A percentile compares a stretch with the other conserved stretches of the same genome.
Conservation (phyloP, 1,284 basidiomycete species). For the Phylloboletellus chloephorus region DNA sequence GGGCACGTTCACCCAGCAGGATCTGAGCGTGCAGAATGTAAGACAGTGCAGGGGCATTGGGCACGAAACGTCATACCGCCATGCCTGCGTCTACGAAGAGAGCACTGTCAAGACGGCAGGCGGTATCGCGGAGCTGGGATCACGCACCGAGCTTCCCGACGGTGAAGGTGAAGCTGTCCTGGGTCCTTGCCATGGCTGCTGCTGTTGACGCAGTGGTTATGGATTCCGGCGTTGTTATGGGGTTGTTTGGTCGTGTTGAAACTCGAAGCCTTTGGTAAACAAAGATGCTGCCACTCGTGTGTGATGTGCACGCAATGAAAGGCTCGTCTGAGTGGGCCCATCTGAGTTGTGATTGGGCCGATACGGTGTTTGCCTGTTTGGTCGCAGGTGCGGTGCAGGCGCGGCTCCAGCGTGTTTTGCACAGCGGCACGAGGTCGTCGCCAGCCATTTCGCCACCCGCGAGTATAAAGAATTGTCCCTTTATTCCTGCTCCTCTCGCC, state of each 20-base stretch:
- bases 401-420: conserved; percentile 18
- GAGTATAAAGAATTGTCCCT: conserved; percentile 8
- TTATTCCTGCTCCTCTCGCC: conserved; percentile 1
- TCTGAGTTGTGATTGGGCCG: conserved; percentile 5
- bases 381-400: conserved; percentile 6
- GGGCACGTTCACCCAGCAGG: conserved; percentile 84
- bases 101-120: conserved; percentile 8
- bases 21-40: conserved; percentile 48
- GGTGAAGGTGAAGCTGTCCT: conserved; percentile 62
- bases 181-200: conserved; percentile 31
- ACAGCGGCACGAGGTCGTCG: conserved; percentile 21
- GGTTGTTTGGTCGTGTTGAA: conserved; percentile 27
- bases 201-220: conserved; percentile 2
- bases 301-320: no score
- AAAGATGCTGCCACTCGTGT: no score
- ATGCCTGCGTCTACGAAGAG: conserved; percentile 63
- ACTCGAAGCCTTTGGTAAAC: conserved; percentile 22
- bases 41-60: conserved; percentile 7
- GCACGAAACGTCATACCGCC: conserved; percentile 47
- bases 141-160: conserved; percentile 64
- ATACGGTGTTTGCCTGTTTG: conserved; percentile 5
- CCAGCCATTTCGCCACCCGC: conserved; percentile 8
- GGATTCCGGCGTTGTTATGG: conserved; percentile 19
- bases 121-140: neutral
- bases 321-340: no score